Evolutionary conservation across 352 stramenopile genomes (phyloP), one percentile per base, ranked within the genome.

Genomic region (Pythium plurisporium): DNA sequence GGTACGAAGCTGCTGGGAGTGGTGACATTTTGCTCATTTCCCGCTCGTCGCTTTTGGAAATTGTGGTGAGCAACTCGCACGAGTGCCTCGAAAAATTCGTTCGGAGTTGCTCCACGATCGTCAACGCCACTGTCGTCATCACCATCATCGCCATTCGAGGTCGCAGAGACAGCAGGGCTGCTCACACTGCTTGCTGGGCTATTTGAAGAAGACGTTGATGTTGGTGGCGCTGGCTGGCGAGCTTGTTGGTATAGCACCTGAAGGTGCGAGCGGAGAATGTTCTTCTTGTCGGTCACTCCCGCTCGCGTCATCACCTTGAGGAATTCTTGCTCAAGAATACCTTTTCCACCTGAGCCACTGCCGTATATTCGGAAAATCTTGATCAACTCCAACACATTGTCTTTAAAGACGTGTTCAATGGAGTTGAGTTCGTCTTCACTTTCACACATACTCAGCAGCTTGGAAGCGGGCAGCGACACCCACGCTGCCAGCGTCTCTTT

Each of bases 251-350:
- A 88, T n/a, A 90, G 85, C 5, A 81, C 8, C 52, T 90, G 79
- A 3, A 92, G 58, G 40, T 87, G 69, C 1, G 77, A 86, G n/a
- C 79, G 53, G 26, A 88, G 52, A 29, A 92, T 92, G 45, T 89
- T 86, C 34, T 90, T 90, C 69, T 88, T 89, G 61, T 90, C 79
- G 8, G 80, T 88, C 40, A 90, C 68, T 8, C 82, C 78, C 0
- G 76, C 75, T 42, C 87, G 81, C 0, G 79, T 88, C 76, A 92
- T 90, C 22, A 92, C 67, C 57, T 92, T 90, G 27, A 89, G 73
- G 45, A 92, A 92, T 22, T 92, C 79, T 30, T 92, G 82, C 52
- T 92, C 82, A 8, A 87, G 46, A 50, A 92, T 87, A 5, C 74
- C 74, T 47, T 87, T 88, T 0, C 82, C 80, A 15, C 79, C 78